Base-by-base conservation (phyloP, 768 basidiomycete genomes). In the Hygrophoropsis aurantiaca region DNA sequence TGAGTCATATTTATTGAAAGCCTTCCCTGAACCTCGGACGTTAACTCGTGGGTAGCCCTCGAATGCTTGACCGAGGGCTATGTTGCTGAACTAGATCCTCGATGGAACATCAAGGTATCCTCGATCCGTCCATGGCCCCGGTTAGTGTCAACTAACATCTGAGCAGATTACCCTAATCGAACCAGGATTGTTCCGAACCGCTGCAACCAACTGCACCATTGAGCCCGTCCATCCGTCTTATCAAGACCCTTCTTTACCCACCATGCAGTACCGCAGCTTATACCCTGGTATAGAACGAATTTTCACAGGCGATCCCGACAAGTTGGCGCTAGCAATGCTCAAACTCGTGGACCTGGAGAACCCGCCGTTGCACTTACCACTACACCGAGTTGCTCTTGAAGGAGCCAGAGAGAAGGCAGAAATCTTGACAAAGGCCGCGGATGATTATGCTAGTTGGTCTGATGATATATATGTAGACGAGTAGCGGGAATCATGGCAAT, bases 21-120 rank as follows among this genome's bases (percentile, higher is more conserved):
- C 10, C 9, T 7, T 19, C 24, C 30, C 26, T 0, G 30, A 21
- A 11, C 11, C 34, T 7, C 18, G 34, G 23, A 47, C 11, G 21
- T 43, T 46, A 18, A 49, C 5, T 18, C 19, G 5, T 33, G 26
- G 36, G 39, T 34, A 72, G 69, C 69, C 3, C 46, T 70, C 3
- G 69, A 71, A 40, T 51, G 57, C 3, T 49, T 69, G 18, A 62
- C 59, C 3, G 63, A 70, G 41, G 53, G 59, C 4, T 57, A 68
- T 4, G 59, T 53, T 19, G 40, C 45, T 42, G 68, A 70, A 34
- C 56, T 70, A 10, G 65, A 69, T 38, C 69, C 69, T 2, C 52
- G 45, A 7, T 70, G 69, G 69, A 60, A 67, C 49, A 68, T 70
- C 53, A 70, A 57, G 51, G 68, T 65, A 30, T 16, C 56, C 49